These are phyloP conservation scores for Santalum album DNA, from an alignment of 164 flowering plant species.

Conservation along the genomic window DNA sequence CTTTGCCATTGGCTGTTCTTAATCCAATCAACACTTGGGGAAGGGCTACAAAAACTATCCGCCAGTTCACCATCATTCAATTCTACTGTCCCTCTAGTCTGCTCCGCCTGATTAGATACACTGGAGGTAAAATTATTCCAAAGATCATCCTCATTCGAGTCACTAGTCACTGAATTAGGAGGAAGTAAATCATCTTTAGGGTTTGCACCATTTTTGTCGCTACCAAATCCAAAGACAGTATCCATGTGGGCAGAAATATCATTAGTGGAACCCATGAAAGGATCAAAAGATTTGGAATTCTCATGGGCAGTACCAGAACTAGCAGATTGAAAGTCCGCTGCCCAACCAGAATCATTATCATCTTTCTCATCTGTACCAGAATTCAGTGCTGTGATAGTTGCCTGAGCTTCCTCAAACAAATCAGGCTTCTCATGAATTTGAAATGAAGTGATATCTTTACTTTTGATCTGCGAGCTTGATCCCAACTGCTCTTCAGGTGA, in stretches of 20 bases:
- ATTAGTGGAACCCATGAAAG: constrained; percentile 18
- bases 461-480: constrained; percentile 3
- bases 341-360: constrained; percentile 49
- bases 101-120: constrained; percentile 8
- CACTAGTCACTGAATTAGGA: constrained; percentile 14
- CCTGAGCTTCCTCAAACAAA: constrained; percentile 32
- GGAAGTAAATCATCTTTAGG: constrained; percentile 10
- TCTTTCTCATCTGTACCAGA: constrained; percentile 17
- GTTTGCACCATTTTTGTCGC: constrained; percentile 14
- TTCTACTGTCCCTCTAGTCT: constrained; percentile 5
- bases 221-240: constrained; percentile 16
- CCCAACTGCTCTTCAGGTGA: constrained; percentile 15
- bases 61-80: constrained; percentile 5
- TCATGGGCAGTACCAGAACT: constrained; percentile 17
- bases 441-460: constrained; percentile 8
- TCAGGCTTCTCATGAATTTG: constrained; percentile 23
- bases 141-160: constrained; percentile 27
- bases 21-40: constrained; percentile 18
- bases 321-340: constrained; percentile 51
- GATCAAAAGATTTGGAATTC: constrained; percentile 22
- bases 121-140: constrained; percentile 14
- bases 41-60: constrained; percentile 9
- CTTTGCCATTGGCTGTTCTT: constrained; percentile 13
- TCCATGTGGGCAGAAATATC: constrained; percentile 26
- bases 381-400: constrained; percentile 18